These are phyloP conservation scores for Taphrina betulina DNA, from an alignment of 1,139 yeast genomes.

Conservation along the genomic window DNA sequence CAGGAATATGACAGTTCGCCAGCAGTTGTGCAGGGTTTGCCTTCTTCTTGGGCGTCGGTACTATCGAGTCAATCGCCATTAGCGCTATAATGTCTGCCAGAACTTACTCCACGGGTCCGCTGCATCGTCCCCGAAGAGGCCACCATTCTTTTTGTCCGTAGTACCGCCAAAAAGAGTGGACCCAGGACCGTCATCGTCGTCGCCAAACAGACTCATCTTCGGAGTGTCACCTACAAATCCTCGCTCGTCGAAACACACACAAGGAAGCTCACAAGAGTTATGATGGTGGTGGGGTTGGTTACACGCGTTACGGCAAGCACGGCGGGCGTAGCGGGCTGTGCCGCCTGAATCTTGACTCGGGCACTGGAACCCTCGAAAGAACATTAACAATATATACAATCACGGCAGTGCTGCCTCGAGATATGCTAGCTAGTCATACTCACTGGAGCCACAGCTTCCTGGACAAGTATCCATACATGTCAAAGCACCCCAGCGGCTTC, in stretches of 20 bases:
- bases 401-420: no score
- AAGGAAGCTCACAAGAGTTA: background rate
- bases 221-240: no score
- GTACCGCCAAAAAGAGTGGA: background rate
- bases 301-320: no score
- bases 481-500: no score
- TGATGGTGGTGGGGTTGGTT: background rate
- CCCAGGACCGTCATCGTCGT: conserved; percentile 13
- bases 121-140: conserved; percentile 22
- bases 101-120: conserved; percentile 27
- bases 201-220: conserved; percentile 27
- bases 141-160: background rate
- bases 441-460: no score
- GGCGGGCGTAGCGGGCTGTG: no score
- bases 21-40: background rate
- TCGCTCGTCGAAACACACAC: no score
- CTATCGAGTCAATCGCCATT: background rate
- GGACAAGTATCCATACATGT: no score
- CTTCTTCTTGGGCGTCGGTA: conserved; percentile 20
- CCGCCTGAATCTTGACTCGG: no score
- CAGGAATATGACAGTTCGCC: conserved; percentile 3
- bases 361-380: no score
- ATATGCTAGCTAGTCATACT: no score
- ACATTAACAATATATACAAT: no score
- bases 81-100: background rate